A percentile compares a stretch with the other conserved stretches of the same genome.
These are phyloP conservation scores for Emmonsia crescens DNA, from an alignment of 2,329 filamentous ascomycete genomes.

Conservation along the genomic window DNA sequence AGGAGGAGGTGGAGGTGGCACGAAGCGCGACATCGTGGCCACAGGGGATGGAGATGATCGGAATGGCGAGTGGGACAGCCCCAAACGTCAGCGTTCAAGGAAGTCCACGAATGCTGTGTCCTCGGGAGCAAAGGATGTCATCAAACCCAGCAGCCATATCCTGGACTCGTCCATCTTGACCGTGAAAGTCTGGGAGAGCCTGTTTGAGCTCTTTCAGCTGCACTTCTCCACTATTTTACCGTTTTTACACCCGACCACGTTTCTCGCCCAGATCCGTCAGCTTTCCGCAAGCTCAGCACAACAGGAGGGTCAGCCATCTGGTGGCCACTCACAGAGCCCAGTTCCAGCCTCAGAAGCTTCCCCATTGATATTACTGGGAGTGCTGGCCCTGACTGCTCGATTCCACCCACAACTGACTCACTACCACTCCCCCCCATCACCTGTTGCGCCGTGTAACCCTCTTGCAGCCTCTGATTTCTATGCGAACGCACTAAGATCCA, in stretches of 20 bases:
- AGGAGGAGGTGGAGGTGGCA: constrained; percentile 21
- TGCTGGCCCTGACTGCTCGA: constrained; percentile 45
- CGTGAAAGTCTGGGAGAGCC: constrained; percentile 44
- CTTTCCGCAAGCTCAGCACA: constrained; percentile 18
- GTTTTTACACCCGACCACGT: constrained; percentile 46
- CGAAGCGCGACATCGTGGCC: constrained; percentile 29
- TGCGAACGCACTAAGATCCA: constrained; percentile 40
- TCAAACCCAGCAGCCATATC: constrained; percentile 21
- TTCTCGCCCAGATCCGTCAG: constrained; percentile 39
- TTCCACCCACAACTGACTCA: constrained; percentile 43
- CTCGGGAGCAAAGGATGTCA: constrained; percentile 20
- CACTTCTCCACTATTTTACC: constrained; percentile 48
- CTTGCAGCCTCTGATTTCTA: constrained; percentile 45
- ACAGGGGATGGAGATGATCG: constrained; percentile 30
- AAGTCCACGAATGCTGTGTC: constrained; percentile 23
- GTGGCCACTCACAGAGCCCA: constrained; percentile 23
- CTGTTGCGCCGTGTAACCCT: constrained; percentile 36
- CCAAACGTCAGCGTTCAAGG: constrained; percentile 31
- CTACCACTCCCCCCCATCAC: constrained; percentile 38
- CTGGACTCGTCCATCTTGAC: constrained; percentile 43
- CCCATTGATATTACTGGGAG: constrained; percentile 43
- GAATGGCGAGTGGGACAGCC: constrained; percentile 33
- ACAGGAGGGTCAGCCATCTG: constrained; percentile 12
- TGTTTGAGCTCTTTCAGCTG: constrained; percentile 49
- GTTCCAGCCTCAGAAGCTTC: constrained; percentile 28